Base-by-base conservation (phyloP, 768 basidiomycete species). In the Strobilomyces dryophilus region DNA sequence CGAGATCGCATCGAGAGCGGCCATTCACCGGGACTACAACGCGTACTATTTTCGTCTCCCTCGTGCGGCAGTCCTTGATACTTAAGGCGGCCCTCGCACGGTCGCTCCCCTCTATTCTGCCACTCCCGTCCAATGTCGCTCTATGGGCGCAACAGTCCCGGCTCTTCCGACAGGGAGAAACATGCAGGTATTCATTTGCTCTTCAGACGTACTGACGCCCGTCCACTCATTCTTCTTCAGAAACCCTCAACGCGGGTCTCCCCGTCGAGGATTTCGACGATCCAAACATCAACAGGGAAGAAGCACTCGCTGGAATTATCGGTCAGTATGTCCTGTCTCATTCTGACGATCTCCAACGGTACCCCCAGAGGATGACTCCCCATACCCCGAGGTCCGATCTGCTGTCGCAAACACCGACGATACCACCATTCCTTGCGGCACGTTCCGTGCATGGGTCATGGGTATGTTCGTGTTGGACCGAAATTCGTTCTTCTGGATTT, bases 301-400 rank as follows among this genome's bases (percentile, higher is more conserved):
- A 61, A 6, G 59, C 67, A 6, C 46, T 69, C 15, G 54, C 49
- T 24, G 68, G 69, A 5, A 41, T 58, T n/a, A 59, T 67, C 1
- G 69, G 68, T 71, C 20, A 24, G 55, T 34, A 29, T 26, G 5
- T 34, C 10, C 1, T 21, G n/a, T 32, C 20, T 40, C 14, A 24
- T 56, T 41, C 31, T 9, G 11, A 36, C 27, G 0, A 71, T 73
- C 53, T 35, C 57, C 58, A 27, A 63, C 35, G 7, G 12, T 2
- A 8, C 3, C 10, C 17, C 21, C 59, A 74, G 79, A 79, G 66
- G 85, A 92, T 60, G 89, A 91, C 65, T 89, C 87, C 21, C 90
- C 90, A 2, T 92, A 92, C 65, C 87, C 87, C 21, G 90, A 92
- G 68, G 88, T 89, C 21, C 81, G 87, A 46, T 83, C 85, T 4